phyloP scores from a whole-genome alignment of 129 eudicot genomes.

The Helichrysum umbraculigerum region DNA sequence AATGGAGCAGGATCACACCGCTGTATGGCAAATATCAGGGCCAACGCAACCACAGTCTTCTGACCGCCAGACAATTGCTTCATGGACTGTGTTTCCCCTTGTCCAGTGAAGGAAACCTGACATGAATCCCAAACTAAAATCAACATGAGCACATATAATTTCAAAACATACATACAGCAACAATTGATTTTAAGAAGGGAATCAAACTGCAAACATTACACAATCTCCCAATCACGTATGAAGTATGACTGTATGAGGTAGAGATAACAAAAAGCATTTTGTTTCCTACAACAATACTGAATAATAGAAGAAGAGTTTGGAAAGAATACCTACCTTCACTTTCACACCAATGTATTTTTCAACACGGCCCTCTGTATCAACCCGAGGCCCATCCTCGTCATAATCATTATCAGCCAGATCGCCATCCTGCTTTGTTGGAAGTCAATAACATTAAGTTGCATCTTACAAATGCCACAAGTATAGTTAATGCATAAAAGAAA shows the following conservation, averaged over 20 bases:
- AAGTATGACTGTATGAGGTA: background rate
- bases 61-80: conserved; percentile 98
- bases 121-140: conserved; percentile 19
- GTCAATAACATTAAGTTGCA: conserved; percentile 4
- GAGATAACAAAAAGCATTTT: background rate
- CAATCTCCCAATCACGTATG: background rate
- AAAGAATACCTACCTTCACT: conserved; percentile 76
- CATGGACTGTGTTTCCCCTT: conserved; percentile 99
- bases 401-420: conserved; percentile 74
- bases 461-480: background rate
- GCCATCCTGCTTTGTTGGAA: conserved; percentile 57
- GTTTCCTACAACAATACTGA: background rate
- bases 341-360: conserved; percentile 97
- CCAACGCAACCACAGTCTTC: conserved; percentile 94
- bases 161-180: conserved; percentile 3
- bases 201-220: background rate
- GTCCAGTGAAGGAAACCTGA: conserved; percentile 98
- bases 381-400: conserved; percentile 88
- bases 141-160: conserved; percentile 19
- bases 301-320: background rate
- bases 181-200: background rate
- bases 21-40: conserved; percentile 92
- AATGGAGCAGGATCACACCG: conserved; percentile 98
- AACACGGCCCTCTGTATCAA: conserved; percentile 78
- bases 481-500: background rate